These are phyloP conservation scores for Leccinum pellstonianum DNA, from an alignment of 768 basidiomycete genomes.

Conservation along the genomic window DNA sequence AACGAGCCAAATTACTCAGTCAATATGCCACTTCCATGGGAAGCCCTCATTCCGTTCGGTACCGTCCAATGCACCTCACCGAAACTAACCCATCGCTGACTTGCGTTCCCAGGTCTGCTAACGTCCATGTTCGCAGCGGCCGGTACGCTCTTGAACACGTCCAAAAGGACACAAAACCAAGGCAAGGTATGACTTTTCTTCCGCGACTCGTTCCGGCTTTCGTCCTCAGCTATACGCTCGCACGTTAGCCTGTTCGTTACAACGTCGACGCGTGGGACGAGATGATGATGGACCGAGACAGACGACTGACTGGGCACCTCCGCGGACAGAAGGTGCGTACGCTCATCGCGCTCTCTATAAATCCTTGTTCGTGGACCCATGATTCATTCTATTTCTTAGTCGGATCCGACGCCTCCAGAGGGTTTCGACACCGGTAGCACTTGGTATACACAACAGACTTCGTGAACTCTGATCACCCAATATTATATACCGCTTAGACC, in stretches of 20 bases:
- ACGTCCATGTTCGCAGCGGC: slow-evolving; percentile 88
- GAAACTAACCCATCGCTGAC: slow-evolving; percentile 5
- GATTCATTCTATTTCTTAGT: slow-evolving; percentile 37
- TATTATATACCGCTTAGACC: slow-evolving; percentile 21
- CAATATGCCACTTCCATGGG: slow-evolving; percentile 94
- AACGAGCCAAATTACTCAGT: background rate
- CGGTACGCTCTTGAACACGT: slow-evolving; percentile 81
- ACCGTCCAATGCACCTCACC: background rate
- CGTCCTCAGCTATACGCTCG: background rate
- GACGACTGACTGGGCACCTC: slow-evolving; percentile 78
- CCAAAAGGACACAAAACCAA: slow-evolving; percentile 79
- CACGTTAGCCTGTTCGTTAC: slow-evolving; percentile 73
- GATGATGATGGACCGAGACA: slow-evolving; percentile 95
- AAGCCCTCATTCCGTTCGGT: slow-evolving; percentile 97
- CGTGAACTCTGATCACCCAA: slow-evolving; percentile 27
- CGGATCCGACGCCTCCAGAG: slow-evolving; percentile 64
- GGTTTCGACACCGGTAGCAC: slow-evolving; percentile 70
- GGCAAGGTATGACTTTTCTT: slow-evolving; percentile 66
- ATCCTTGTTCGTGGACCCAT: background rate
- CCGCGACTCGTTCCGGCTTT: background rate
- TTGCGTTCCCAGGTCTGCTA: slow-evolving; percentile 58
- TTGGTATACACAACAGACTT: slow-evolving; percentile 65
- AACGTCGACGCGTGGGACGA: slow-evolving; percentile 88
- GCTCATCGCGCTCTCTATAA: background rate
- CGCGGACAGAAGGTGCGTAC: slow-evolving; percentile 84